phyloP scores from a whole-genome alignment of 805 yeast genomes.

The Danielia reshetovae region DNA sequence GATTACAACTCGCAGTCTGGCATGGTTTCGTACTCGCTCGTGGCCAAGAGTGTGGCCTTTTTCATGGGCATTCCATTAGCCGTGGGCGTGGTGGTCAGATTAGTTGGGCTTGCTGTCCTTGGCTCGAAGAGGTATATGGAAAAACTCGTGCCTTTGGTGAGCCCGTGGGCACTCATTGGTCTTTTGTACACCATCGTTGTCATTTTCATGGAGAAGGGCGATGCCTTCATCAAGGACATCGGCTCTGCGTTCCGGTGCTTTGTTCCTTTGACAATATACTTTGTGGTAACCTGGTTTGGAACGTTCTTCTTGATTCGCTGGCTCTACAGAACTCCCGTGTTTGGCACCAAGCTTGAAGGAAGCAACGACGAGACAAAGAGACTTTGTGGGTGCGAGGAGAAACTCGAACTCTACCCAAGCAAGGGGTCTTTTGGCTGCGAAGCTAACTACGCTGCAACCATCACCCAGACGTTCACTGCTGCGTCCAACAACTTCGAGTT shows the following conservation, averaged over 20 bases:
- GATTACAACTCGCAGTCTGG: constrained; percentile 17
- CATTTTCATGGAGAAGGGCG: constrained; percentile 49
- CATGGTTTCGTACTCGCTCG: constrained; percentile 30
- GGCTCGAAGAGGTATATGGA: constrained; percentile 30
- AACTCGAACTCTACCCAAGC: constrained; percentile 6
- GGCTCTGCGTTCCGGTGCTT: constrained; percentile 48
- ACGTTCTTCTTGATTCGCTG: constrained; percentile 36
- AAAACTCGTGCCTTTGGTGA: constrained; percentile 36
- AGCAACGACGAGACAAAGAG: constrained; percentile 10
- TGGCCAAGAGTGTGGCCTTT: constrained; percentile 47
- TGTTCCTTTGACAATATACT: constrained; percentile 47
- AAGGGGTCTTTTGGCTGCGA: constrained; percentile 27
- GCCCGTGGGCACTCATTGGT: constrained; percentile 51
- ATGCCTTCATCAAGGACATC: constrained; percentile 44
- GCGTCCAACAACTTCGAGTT: constrained; percentile 57
- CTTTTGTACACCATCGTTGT: constrained; percentile 49
- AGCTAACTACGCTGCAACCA: constrained; percentile 38
- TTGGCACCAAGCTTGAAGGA: neutral
- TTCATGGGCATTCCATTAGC: constrained; percentile 54
- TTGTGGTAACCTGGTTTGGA: constrained; percentile 45
- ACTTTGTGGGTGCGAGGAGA: constrained; percentile 41
- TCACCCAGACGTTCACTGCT: constrained; percentile 56
- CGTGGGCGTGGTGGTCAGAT: constrained; percentile 41
- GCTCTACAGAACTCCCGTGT: constrained; percentile 12
- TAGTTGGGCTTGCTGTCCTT: constrained; percentile 19